Evolutionary conservation across 1,284 basidiomycete species (phyloP).

Genomic region (Pseudozyma sp.): DNA sequence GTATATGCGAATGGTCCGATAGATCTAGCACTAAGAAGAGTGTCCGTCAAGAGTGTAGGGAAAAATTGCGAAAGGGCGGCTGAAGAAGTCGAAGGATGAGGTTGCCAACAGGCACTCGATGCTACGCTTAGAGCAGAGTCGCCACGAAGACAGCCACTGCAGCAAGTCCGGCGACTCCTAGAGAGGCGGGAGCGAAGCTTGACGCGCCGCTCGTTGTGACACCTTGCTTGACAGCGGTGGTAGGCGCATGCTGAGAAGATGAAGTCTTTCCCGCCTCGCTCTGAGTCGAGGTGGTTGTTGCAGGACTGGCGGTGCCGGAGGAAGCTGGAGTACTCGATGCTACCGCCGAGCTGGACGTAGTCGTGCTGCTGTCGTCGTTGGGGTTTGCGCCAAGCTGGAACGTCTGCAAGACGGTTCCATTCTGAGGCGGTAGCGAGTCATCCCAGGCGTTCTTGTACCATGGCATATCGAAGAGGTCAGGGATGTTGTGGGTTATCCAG

Average conservation of each 20-base stretch:
- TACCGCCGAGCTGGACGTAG: neutral
- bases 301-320: neutral
- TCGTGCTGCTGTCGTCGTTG: neutral
- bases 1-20: too few species aligned
- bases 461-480: slow-evolving; percentile 39
- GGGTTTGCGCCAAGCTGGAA: slow-evolving; percentile 15
- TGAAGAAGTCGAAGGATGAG: slow-evolving; percentile 1
- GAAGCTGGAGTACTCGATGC: slow-evolving; percentile 2
- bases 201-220: slow-evolving; percentile 12
- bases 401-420: slow-evolving; percentile 32
- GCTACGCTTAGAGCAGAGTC: slow-evolving; percentile 12
- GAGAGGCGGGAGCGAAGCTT: slow-evolving; percentile 16
- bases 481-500: slow-evolving; percentile 72
- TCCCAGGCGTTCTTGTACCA: slow-evolving; percentile 58
- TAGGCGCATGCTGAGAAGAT: neutral
- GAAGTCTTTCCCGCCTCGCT: neutral
- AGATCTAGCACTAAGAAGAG: neutral
- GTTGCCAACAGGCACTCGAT: too few species aligned
- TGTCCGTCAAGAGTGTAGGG: slow-evolving; percentile 9
- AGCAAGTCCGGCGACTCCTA: slow-evolving; percentile 15
- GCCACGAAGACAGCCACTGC: slow-evolving; percentile 20
- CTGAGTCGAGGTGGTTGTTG: neutral
- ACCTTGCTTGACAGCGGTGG: slow-evolving; percentile 3
- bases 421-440: slow-evolving; percentile 18
- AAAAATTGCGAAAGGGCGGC: neutral